Conservation (phyloP, 345 rosid species). For the Salix suchowensis region DNA sequence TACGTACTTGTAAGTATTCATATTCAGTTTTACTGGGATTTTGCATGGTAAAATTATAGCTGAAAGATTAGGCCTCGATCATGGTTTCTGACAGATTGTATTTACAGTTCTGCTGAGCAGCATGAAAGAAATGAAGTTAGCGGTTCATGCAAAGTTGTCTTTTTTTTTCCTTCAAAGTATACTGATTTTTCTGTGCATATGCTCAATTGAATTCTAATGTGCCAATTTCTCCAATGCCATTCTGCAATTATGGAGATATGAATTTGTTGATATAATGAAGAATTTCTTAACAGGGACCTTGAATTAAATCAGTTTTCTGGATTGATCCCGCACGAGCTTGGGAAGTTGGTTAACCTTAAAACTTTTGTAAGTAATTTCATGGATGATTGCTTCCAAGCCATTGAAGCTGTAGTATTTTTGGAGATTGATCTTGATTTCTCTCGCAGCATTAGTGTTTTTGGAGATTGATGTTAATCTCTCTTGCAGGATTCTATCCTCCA, state of each 20-base stretch:
- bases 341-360: slow-evolving; percentile 38
- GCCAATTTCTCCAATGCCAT: neutral
- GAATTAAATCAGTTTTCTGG: slow-evolving; percentile 57
- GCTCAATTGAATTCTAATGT: neutral
- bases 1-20: slow-evolving; percentile 42
- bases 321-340: slow-evolving; percentile 48
- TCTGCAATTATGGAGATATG: neutral
- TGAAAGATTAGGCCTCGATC: neutral
- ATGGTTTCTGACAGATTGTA: neutral
- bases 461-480: neutral
- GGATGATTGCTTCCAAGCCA: neutral
- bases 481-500: slow-evolving; percentile 56
- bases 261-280: neutral
- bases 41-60: neutral
- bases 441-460: neutral
- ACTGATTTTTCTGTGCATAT: neutral
- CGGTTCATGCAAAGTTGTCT: neutral
- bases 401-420: neutral
- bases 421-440: neutral
- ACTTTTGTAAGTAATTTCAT: slow-evolving; percentile 36
- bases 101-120: neutral
- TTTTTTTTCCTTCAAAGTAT: too few relatives aligned
- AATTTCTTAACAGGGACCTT: slow-evolving; percentile 34
- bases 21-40: neutral
- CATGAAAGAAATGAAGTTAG: too few relatives aligned